These are phyloP conservation scores for Ogataea parapolymorpha DNA, from an alignment of 805 yeast species.

Conservation along the genomic window DNA sequence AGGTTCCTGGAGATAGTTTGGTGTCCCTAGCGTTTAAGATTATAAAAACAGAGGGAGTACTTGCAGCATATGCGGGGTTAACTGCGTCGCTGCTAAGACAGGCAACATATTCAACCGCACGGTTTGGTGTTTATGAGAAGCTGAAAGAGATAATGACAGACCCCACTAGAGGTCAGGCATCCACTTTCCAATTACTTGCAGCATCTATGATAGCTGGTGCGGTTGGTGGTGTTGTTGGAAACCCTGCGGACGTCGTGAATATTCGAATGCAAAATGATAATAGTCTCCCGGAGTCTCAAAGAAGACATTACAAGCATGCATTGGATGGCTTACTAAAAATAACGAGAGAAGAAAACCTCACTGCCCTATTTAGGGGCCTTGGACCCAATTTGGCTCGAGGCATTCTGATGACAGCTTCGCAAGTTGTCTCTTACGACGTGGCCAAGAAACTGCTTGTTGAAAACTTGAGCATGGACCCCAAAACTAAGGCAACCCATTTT, in stretches of 20 bases:
- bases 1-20: constrained; percentile 60
- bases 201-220: constrained; percentile 85
- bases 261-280: constrained; percentile 91
- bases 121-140: constrained; percentile 83
- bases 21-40: constrained; percentile 59
- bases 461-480: constrained; percentile 48
- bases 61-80: constrained; percentile 75
- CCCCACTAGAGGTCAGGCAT: constrained; percentile 44
- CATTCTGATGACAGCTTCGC: constrained; percentile 85
- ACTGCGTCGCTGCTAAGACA: constrained; percentile 81
- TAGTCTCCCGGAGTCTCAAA: constrained; percentile 55
- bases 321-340: constrained; percentile 70
- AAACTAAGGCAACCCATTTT: constrained; percentile 69
- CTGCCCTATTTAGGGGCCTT: constrained; percentile 66
- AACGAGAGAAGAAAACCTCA: constrained; percentile 54
- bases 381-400: constrained; percentile 79
- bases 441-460: constrained; percentile 61
- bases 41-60: constrained; percentile 58
- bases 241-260: constrained; percentile 84
- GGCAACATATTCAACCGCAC: constrained; percentile 81
- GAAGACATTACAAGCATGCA: constrained; percentile 76
- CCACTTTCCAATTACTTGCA: constrained; percentile 61
- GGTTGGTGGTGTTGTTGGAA: constrained; percentile 80
- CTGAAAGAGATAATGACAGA: constrained; percentile 54
- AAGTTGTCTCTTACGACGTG: constrained; percentile 82